Evolutionary conservation across 192 early-diverging fungal species (phyloP).

Genomic region (Entrophospora sp.): DNA sequence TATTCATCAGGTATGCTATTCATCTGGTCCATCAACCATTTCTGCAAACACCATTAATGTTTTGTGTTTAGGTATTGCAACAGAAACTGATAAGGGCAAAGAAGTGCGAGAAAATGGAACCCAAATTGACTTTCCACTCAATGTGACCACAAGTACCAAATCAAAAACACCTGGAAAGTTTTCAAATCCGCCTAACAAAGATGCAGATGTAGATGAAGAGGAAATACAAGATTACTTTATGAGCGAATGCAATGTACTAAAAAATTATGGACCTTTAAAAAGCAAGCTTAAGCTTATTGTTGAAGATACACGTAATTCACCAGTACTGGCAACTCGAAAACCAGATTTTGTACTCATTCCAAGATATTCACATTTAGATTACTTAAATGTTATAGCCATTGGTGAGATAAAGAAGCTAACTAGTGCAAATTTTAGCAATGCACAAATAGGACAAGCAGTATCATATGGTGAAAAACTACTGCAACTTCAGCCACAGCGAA

Average conservation of each 20-base stretch:
- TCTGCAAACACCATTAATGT: not conserved
- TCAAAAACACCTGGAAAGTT: not conserved
- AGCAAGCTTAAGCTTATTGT: not conserved
- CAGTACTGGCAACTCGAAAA: constrained; percentile 1
- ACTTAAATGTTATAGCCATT: not conserved
- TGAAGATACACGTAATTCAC: not conserved
- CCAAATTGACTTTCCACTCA: not conserved
- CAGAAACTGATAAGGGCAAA: not conserved
- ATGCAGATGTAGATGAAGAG: not conserved
- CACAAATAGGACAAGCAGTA: constrained; percentile 1
- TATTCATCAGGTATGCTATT: constrained; percentile 3
- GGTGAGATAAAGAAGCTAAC: not conserved
- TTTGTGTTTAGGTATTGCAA: constrained; percentile 1
- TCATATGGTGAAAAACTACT: constrained; percentile 13
- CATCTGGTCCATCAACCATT: constrained; percentile 1
- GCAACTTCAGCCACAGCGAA: constrained; percentile 2
- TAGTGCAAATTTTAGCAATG: not conserved
- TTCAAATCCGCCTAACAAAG: not conserved
- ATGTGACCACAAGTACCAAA: not conserved
- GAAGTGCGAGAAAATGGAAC: not conserved
- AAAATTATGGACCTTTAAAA: not conserved
- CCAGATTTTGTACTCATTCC: constrained; percentile 12
- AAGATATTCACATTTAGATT: not conserved
- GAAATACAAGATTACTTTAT: constrained; percentile 14
- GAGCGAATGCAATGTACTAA: not conserved